Conservation (phyloP, 2,329 filamentous ascomycete species). For the Trichophyton equinum region DNA sequence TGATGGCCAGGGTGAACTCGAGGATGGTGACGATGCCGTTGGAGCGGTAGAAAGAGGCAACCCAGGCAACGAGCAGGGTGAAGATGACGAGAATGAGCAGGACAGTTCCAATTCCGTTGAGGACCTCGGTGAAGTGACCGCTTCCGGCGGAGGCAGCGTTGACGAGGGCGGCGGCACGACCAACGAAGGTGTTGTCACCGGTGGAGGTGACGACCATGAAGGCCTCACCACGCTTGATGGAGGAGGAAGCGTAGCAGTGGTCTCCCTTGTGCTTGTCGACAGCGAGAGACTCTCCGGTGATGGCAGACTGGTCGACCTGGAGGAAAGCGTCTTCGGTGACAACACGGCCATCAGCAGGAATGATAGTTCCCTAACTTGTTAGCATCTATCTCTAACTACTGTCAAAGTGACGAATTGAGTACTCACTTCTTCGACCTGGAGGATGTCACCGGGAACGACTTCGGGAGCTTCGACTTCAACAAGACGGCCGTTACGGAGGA, state of each 20-base stretch:
- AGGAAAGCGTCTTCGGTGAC: slow-evolving; percentile 73
- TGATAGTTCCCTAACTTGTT: slow-evolving; percentile 55
- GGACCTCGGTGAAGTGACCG: slow-evolving; percentile 83
- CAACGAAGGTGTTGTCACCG: slow-evolving; percentile 83
- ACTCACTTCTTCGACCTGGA: slow-evolving; percentile 65
- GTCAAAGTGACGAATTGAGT: no score
- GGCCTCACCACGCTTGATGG: slow-evolving; percentile 80
- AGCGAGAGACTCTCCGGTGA: slow-evolving; percentile 83
- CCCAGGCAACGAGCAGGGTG: slow-evolving; percentile 71
- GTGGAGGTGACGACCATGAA: slow-evolving; percentile 72
- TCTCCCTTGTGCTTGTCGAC: slow-evolving; percentile 79
- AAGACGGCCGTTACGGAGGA: slow-evolving; percentile 66
- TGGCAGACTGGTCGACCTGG: slow-evolving; percentile 83
- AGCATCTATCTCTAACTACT: neutral
- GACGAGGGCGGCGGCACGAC: slow-evolving; percentile 75
- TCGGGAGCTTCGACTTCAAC: slow-evolving; percentile 71
- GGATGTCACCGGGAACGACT: slow-evolving; percentile 79
- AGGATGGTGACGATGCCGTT: slow-evolving; percentile 69
- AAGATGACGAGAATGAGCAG: slow-evolving; percentile 69
- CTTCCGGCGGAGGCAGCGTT: slow-evolving; percentile 59
- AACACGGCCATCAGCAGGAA: slow-evolving; percentile 77
- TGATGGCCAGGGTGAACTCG: slow-evolving; percentile 75
- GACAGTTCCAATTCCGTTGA: slow-evolving; percentile 74
- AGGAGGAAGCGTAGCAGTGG: slow-evolving; percentile 71
- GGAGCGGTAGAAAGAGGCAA: slow-evolving; percentile 77